A percentile compares a stretch with the other conserved stretches of the same genome.
Conservation (phyloP, 2,329 filamentous ascomycete genomes). For the Plectosphaerella cucumerina region DNA sequence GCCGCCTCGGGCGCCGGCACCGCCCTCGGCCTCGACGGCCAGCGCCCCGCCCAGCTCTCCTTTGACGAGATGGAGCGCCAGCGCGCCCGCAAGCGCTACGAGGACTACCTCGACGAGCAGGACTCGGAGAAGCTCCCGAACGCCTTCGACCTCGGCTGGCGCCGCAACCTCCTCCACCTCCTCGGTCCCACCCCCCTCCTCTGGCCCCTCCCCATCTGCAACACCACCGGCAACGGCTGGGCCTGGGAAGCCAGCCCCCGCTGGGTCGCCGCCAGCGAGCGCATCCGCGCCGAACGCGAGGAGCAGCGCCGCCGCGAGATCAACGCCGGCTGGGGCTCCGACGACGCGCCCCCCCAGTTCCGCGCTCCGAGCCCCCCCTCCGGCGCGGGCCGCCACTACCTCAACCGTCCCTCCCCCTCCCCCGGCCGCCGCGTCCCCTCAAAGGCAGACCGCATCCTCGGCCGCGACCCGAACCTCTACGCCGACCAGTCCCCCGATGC, state of each 20-base stretch:
- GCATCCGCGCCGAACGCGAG: conserved; percentile 52
- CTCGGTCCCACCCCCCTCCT: conserved; percentile 70
- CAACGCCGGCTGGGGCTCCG: conserved; percentile 62
- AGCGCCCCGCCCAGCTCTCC: conserved; percentile 39
- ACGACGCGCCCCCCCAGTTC: conserved; percentile 19
- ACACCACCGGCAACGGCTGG: conserved; percentile 90
- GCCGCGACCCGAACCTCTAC: conserved; percentile 53
- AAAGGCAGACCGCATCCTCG: conserved; percentile 56
- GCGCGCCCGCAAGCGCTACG: conserved; percentile 51
- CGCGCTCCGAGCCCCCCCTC: conserved; percentile 11
- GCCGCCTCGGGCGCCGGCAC: conserved; percentile 13
- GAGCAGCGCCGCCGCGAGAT: conserved; percentile 60
- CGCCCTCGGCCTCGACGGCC: conserved; percentile 22
- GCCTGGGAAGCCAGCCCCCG: conserved; percentile 79
- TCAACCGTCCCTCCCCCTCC: conserved; percentile 3
- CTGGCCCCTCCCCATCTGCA: conserved; percentile 79
- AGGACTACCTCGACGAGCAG: conserved; percentile 81
- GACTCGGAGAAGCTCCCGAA: conserved; percentile 86
- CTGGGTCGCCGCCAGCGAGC: conserved; percentile 70
- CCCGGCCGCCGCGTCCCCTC: conserved; percentile 36
- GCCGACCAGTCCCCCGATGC: conserved; percentile 39
- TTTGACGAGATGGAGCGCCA: conserved; percentile 53
- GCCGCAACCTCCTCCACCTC: conserved; percentile 73
- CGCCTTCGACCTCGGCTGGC: conserved; percentile 87
- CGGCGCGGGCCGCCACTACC: conserved; percentile 22